Evolutionary conservation across 441 rosid genomes (phyloP), one percentile per base, ranked within the genome.

Genomic region (Biscutella laevigata): DNA sequence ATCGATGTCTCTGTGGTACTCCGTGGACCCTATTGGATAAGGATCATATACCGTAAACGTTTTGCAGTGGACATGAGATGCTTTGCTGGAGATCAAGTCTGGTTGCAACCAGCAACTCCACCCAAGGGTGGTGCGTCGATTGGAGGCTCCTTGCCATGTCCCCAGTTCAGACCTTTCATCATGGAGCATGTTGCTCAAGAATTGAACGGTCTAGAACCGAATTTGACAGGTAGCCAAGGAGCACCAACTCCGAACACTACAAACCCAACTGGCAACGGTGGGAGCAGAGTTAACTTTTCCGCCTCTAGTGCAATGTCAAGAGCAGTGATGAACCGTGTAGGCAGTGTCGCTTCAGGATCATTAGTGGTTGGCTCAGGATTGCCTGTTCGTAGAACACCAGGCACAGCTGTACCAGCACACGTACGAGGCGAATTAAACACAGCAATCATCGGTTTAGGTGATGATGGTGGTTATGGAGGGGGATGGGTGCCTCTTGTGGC

Each of bases 161-260:
- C 99, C n/a, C 99, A 94, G 28, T 94, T 94, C 67, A 85, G 99
- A 65, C 97, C 99, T 57, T 94, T 94, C 75, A 89, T 94, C 43
- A 94, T 94, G 99, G 99, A 94, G 71, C 99, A 89, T 74, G 97
- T 89, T 61, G 97, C 99, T 7, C 99, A 89, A 76, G 99, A 94
- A 67, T 59, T 89, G 70, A 84, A 94, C 61, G 96, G 96, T 34
- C 63, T 94, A 62, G 99, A 94, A 61, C 83, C 97, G 5, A 76
- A 78, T 76, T 65, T 84, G 55, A 42, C 81, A 3, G 79, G 84
- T 64, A 72, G 83, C 52, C 97, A 86, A 67, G 97, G 94, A 68
- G 63, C 72, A 51, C 59, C 69, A 22, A 79, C 74, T 66, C 45
- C 81, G 28, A 59, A 53, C 58, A 59, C 34, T 54, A 66, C 76